phyloP scores from a whole-genome alignment of 257 asterid genomes.

The Ehretia macrophylla region DNA sequence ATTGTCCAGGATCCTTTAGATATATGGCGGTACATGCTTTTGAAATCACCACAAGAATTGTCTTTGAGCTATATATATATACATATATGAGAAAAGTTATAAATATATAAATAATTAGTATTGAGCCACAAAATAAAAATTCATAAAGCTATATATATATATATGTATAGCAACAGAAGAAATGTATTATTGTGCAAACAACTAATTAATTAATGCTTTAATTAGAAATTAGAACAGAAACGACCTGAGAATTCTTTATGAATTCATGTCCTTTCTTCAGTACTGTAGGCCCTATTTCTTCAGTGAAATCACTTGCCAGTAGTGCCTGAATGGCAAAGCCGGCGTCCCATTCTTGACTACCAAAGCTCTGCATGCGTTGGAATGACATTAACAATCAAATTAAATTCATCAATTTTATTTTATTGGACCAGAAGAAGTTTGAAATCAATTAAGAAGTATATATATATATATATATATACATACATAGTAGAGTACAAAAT shows the following conservation, averaged over 20 bases:
- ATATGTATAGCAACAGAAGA: no score
- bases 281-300: constrained; percentile 51
- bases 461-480: no score
- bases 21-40: constrained; percentile 61
- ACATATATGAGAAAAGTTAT: no score
- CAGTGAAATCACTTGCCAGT: constrained; percentile 44
- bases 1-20: constrained; percentile 90
- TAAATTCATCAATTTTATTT: neutral
- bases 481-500: no score
- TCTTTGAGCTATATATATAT: constrained; percentile 49
- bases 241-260: constrained; percentile 70
- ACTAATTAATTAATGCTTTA: no score
- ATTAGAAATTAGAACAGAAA: neutral
- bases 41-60: constrained; percentile 69
- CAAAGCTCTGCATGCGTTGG: constrained; percentile 58
- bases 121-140: no score
- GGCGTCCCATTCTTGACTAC: constrained; percentile 78
- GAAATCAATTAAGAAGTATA: neutral
- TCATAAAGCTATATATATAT: no score
- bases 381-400: constrained; percentile 2
- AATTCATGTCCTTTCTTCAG: constrained; percentile 58
- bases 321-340: constrained; percentile 68
- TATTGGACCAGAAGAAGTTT: neutral
- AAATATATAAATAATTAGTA: no score
- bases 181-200: no score